phyloP scores from a whole-genome alignment of 2,329 filamentous ascomycete genomes.

The Celoporthe dispersa region DNA sequence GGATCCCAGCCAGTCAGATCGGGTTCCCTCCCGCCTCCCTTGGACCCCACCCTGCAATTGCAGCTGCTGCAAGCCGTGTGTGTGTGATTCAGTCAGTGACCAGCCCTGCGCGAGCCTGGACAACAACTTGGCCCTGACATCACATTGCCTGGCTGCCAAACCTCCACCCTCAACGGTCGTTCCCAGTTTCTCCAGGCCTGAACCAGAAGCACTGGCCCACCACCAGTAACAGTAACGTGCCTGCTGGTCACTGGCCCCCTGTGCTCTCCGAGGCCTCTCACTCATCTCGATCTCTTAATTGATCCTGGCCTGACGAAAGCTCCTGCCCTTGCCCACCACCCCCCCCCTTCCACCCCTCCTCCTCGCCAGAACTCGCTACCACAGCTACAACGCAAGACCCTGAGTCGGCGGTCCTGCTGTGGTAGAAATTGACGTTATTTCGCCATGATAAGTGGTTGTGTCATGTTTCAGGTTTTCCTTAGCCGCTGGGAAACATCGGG shows the following conservation, averaged over 20 bases:
- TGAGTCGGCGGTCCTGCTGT: not conserved
- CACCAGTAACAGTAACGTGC: not conserved
- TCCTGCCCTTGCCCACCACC: no score
- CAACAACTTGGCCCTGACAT: not conserved
- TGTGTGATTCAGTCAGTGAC: not conserved
- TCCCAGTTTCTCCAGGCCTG: not conserved
- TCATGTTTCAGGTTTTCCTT: not conserved
- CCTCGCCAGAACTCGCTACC: no score
- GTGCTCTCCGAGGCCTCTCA: not conserved
- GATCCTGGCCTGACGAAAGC: no score
- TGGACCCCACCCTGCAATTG: not conserved
- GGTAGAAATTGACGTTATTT: not conserved
- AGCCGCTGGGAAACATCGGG: not conserved
- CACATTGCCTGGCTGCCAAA: not conserved
- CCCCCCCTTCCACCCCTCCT: no score
- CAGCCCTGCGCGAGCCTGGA: not conserved
- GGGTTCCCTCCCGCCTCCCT: not conserved
- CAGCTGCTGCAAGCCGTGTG: not conserved
- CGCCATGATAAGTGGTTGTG: not conserved
- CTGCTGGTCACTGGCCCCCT: not conserved
- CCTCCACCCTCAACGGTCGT: not conserved
- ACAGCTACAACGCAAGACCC: not conserved
- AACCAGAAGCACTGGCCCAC: not conserved
- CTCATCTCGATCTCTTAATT: no score
- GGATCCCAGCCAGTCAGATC: slow-evolving; percentile 2